Percentiles rank a stretch among this genome's conserved stretches.
phyloP scores from a whole-genome alignment of 305 asterid species.

The Fraxinus latifolia region DNA sequence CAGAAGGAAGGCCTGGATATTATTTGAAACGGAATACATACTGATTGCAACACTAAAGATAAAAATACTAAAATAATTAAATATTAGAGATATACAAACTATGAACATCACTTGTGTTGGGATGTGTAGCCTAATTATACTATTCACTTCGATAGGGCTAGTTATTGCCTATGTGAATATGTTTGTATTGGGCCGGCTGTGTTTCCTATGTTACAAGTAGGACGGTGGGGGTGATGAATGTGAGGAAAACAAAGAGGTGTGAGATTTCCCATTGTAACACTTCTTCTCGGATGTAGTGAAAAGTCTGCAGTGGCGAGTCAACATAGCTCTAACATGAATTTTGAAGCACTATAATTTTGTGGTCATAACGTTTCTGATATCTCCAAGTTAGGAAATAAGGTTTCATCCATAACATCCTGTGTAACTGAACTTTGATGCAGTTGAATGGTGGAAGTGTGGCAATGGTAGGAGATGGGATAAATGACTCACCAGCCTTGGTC shows the following conservation, averaged over 20 bases:
- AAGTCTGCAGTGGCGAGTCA: background rate
- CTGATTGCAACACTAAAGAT: background rate
- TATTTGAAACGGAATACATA: background rate
- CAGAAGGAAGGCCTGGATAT: background rate
- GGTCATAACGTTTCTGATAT: background rate
- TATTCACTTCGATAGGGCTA: background rate
- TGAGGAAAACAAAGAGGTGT: background rate
- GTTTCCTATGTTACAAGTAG: background rate
- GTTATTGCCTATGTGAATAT: background rate
- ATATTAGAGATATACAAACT: background rate
- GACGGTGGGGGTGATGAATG: background rate
- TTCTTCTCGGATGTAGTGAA: background rate
- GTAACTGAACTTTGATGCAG: constrained; percentile 41
- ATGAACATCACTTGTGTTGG: background rate
- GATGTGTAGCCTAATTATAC: background rate
- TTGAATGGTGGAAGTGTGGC: constrained; percentile 73
- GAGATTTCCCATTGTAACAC: background rate
- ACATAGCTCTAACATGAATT: background rate
- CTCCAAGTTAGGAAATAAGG: background rate
- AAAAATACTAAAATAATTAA: background rate
- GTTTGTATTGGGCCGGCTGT: background rate
- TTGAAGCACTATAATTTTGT: background rate
- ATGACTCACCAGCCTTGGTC: constrained; percentile 83
- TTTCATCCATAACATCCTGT: background rate
- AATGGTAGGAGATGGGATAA: constrained; percentile 94